A percentile compares a stretch with the other conserved stretches of the same genome.
Evolutionary conservation across 495 filamentous ascomycete species (phyloP).

Genomic region (Pseudoneurospora amorphoporcata): DNA sequence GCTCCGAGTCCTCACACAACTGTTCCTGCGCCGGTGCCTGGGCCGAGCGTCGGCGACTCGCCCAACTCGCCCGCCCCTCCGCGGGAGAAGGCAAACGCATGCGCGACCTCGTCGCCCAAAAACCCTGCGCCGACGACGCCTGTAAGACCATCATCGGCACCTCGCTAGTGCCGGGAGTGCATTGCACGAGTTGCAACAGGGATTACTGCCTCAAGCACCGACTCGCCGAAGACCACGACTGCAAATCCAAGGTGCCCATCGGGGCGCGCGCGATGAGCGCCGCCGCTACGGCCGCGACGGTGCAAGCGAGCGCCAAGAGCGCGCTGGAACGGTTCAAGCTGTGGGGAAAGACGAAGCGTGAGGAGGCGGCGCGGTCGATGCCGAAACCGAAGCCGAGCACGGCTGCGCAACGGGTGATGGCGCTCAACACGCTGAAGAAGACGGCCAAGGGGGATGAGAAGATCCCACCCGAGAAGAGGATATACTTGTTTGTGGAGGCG

Average conservation of each 20-base stretch:
- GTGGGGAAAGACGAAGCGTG: slow-evolving; percentile 40
- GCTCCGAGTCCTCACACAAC: slow-evolving; percentile 71
- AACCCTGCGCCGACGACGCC: slow-evolving; percentile 53
- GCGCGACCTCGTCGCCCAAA: slow-evolving; percentile 33
- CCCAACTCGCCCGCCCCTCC: slow-evolving; percentile 36
- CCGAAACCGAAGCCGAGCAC: slow-evolving; percentile 51
- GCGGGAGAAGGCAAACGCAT: slow-evolving; percentile 33
- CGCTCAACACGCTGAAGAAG: slow-evolving; percentile 67
- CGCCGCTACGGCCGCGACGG: slow-evolving; percentile 24
- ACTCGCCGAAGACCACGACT: slow-evolving; percentile 79
- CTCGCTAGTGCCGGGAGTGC: slow-evolving; percentile 62
- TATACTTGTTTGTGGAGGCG: slow-evolving; percentile 81
- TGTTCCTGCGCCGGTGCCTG: slow-evolving; percentile 79
- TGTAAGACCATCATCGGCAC: slow-evolving; percentile 89
- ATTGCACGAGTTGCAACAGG: slow-evolving; percentile 69
- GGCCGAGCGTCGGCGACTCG: slow-evolving; percentile 58
- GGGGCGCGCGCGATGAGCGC: slow-evolving; percentile 43
- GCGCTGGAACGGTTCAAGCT: slow-evolving; percentile 58
- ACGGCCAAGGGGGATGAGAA: slow-evolving; percentile 81
- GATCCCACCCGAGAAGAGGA: slow-evolving; percentile 62
- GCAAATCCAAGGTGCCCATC: slow-evolving; percentile 52
- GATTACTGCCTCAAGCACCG: slow-evolving; percentile 92
- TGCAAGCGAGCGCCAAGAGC: slow-evolving; percentile 48
- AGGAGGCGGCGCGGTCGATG: slow-evolving; percentile 34
- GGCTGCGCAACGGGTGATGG: slow-evolving; percentile 47